phyloP scores from a whole-genome alignment of 495 filamentous ascomycete species.

The Daldinia vernicosa region DNA sequence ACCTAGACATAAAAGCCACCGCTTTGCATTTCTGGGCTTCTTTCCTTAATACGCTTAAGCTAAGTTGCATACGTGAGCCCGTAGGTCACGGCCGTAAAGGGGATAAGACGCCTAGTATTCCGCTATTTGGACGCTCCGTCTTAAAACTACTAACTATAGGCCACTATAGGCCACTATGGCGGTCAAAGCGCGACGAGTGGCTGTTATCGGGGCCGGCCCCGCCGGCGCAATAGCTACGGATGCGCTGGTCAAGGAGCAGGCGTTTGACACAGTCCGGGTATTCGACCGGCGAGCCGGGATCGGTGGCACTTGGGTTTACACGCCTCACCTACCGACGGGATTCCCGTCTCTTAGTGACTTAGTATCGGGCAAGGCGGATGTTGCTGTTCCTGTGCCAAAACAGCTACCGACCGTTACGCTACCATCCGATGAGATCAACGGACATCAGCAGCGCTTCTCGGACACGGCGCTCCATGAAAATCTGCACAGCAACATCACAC shows the following conservation, averaged over 20 bases:
- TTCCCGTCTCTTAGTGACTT: slow-evolving; percentile 57
- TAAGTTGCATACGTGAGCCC: background rate
- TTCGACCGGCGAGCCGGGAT: slow-evolving; percentile 58
- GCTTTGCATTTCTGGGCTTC: background rate
- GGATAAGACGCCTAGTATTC: background rate
- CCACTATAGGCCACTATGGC: slow-evolving; percentile 10
- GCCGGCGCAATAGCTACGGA: slow-evolving; percentile 67
- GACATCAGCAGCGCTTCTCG: slow-evolving; percentile 59
- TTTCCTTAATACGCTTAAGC: background rate
- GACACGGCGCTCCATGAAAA: slow-evolving; percentile 59
- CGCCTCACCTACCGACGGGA: slow-evolving; percentile 48
- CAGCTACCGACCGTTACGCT: slow-evolving; percentile 57
- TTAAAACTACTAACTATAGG: no score
- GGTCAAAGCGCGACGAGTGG: slow-evolving; percentile 52
- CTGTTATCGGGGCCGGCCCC: slow-evolving; percentile 69
- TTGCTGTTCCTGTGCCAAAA: slow-evolving; percentile 55
- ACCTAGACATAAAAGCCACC: slow-evolving; percentile 20
- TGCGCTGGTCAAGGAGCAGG: slow-evolving; percentile 66
- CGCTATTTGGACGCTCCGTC: background rate
- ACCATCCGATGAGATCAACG: slow-evolving; percentile 47
- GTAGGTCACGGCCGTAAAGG: background rate
- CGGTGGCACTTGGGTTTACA: slow-evolving; percentile 51
- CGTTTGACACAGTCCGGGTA: slow-evolving; percentile 65
- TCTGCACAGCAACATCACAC: slow-evolving; percentile 56
- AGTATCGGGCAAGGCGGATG: slow-evolving; percentile 59